Percentiles rank a stretch among this genome's conserved stretches.
Conservation (phyloP, 768 basidiomycete genomes). For the Leccinum subtestaceum region DNA sequence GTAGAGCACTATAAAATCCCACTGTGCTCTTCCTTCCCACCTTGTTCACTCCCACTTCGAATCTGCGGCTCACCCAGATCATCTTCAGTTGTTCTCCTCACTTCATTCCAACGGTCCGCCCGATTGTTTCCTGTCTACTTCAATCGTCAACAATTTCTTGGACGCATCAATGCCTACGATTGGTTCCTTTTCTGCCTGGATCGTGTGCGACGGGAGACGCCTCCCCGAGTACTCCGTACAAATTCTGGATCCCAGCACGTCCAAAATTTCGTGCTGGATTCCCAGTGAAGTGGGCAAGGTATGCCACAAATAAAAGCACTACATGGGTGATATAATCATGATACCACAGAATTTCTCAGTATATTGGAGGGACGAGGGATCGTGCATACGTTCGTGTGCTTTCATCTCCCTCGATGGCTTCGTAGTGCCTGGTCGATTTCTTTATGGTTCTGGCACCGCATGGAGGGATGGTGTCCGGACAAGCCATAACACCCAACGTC, state of each 20-base stretch:
- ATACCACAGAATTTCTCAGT: slow-evolving; percentile 51
- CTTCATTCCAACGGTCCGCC: background rate
- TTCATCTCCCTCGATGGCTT: slow-evolving; percentile 67
- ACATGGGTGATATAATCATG: slow-evolving; percentile 3
- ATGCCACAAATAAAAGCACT: background rate
- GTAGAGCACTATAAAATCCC: no score
- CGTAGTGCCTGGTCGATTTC: slow-evolving; percentile 58
- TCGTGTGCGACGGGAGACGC: slow-evolving; percentile 46
- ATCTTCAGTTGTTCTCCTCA: background rate
- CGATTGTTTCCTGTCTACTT: background rate
- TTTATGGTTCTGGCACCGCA: slow-evolving; percentile 54
- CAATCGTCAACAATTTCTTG: background rate
- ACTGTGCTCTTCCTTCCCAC: no score
- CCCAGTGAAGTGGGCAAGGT: slow-evolving; percentile 61
- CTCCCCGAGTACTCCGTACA: slow-evolving; percentile 58
- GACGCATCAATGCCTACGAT: slow-evolving; percentile 39
- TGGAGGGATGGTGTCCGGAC: slow-evolving; percentile 54
- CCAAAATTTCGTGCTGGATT: slow-evolving; percentile 66
- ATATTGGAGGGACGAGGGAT: slow-evolving; percentile 63
- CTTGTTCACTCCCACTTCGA: background rate
- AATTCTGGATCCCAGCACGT: slow-evolving; percentile 37
- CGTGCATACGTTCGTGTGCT: slow-evolving; percentile 50
- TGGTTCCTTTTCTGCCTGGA: slow-evolving; percentile 70
- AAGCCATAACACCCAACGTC: slow-evolving; percentile 48
- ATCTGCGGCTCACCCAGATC: background rate